Evolutionary conservation across 1,284 basidiomycete species (phyloP), one percentile per base, ranked within the genome.

Genomic region (Sphaerobolus stellatus): DNA sequence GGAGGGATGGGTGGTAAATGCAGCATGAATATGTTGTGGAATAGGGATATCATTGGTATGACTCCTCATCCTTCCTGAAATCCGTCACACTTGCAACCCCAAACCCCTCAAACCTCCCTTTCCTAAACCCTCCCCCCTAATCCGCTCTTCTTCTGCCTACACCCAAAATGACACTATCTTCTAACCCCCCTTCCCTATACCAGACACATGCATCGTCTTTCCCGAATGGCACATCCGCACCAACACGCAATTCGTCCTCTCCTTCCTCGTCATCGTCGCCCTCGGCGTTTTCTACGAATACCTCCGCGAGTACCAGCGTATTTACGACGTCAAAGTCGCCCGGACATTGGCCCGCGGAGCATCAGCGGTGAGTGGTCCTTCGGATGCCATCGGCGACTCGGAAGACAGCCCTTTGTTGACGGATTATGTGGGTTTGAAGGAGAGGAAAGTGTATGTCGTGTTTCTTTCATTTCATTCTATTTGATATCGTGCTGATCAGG

Each of bases 221-320:
- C 71, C 66, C 18, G 75, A 76, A 57, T 90, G 88, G 88, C 88
- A 89, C 71, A 81, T 91, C 61, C 71, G 66, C 59, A 79, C 82
- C n/a, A 72, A 67, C 52, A 57, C 71, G 54, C 66, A 71, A 30
- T 88, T 91, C 65, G 61, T 83, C 55, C 59, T 85, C 57, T 89
- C 86, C 22, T 84, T 80, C 66, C 45, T 83, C 56, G 77, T 72
- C 56, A 83, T 92, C 68, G 73, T 84, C 55, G 71, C 71, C 2
- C 77, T 91, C 31, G 81, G 86, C 50, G 71, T 88, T n/a, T 70
- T 83, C 59, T 90, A 84, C 68, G 89, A 91, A 65, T 90, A 86
- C 68, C 77, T 91, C 46, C 82, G 86, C 54, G 73, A 75, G 44
- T 77, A 84, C 59, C 81, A 81, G 67, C 77, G 74, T 60, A 67